Evolutionary conservation across 2,329 filamentous ascomycete species (phyloP), one percentile per base, ranked within the genome.

Genomic region (Leptographium flavum): DNA sequence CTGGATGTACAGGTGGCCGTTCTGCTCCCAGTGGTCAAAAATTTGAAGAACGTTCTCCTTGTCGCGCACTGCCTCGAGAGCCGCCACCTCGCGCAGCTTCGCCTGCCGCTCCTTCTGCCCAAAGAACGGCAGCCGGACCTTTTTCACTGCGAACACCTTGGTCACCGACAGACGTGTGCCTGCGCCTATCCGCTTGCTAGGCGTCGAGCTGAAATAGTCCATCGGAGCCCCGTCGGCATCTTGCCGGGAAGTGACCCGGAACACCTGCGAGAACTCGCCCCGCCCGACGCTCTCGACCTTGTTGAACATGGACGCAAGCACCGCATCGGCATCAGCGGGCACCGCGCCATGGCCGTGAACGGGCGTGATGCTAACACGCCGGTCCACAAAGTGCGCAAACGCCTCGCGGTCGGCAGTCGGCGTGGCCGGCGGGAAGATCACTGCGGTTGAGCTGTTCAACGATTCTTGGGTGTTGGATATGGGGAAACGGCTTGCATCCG

Each of bases 191-290:
- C 36, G 48, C 43, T 51, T 53, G 43, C 49, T 52, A 3, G 50
- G 47, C 19, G 52, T 52, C 3, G 49, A n/a, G 21, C 33, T 39
- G 25, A 52, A 61, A 55, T 69, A 54, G 53, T 63, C 57, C 47
- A 63, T 55, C 52, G 63, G 57, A 32, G 62, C 39, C 11, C 30
- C 39, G 15, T 37, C 43, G 9, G 48, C 42, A 0, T 36, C 54
- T 50, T 55, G 56, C 33, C 53, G 55, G 39, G 64, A 59, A 14
- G 76, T 76, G 5, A 94, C 88, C 31, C 82, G 79, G 60, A 87
- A 98, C 1, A 98, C 92, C 46, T 83, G 77, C 0, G 92, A 96
- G 58, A 98, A 98, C 59, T 95, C 90, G 47, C 92, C 92, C 48
- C 81, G 81, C 40, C 90, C 90, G 52, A 90, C 74, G 48, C 81